A percentile compares a stretch with the other conserved stretches of the same genome.
Evolutionary conservation across 352 stramenopile genomes (phyloP).

Genomic region (Globisporangium splendens): DNA sequence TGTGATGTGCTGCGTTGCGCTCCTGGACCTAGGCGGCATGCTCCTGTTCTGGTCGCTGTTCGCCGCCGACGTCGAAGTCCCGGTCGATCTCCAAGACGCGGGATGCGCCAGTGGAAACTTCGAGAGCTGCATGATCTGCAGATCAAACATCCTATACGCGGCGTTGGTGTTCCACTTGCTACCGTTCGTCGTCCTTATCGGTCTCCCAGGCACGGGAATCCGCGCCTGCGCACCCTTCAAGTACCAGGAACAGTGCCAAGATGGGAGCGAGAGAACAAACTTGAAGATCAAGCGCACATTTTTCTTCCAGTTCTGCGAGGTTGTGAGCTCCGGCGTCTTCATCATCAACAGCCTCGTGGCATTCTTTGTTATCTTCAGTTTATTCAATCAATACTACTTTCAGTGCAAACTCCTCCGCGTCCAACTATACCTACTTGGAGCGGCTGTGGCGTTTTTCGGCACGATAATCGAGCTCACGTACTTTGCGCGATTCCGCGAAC

Average conservation of each 20-base stretch:
- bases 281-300: constrained; percentile 66
- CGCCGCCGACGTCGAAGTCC: constrained; percentile 31
- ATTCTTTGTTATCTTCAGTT: constrained; percentile 57
- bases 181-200: constrained; percentile 56
- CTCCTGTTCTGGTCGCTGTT: constrained; percentile 48
- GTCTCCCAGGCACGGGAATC: constrained; percentile 53
- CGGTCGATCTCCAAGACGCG: constrained; percentile 39
- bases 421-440: too few relatives aligned
- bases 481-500: constrained; percentile 82
- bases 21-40: constrained; percentile 41
- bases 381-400: constrained; percentile 65
- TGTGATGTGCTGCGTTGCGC: constrained; percentile 37
- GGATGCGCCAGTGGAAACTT: constrained; percentile 21
- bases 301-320: constrained; percentile 74
- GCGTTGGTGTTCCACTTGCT: constrained; percentile 67
- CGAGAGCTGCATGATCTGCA: constrained; percentile 40
- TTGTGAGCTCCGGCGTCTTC: constrained; percentile 52
- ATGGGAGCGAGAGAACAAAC: neutral
- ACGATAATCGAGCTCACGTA: constrained; percentile 69
- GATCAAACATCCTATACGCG: constrained; percentile 56
- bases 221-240: constrained; percentile 71
- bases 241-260: constrained; percentile 14
- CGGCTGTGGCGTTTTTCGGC: constrained; percentile 47
- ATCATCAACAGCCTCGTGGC: constrained; percentile 47
- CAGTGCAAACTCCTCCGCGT: constrained; percentile 36